A percentile compares a stretch with the other conserved stretches of the same genome.
These are phyloP conservation scores for Wallacemonas sp. DNA, from an alignment of 208 protist genomes.

Conservation along the genomic window DNA sequence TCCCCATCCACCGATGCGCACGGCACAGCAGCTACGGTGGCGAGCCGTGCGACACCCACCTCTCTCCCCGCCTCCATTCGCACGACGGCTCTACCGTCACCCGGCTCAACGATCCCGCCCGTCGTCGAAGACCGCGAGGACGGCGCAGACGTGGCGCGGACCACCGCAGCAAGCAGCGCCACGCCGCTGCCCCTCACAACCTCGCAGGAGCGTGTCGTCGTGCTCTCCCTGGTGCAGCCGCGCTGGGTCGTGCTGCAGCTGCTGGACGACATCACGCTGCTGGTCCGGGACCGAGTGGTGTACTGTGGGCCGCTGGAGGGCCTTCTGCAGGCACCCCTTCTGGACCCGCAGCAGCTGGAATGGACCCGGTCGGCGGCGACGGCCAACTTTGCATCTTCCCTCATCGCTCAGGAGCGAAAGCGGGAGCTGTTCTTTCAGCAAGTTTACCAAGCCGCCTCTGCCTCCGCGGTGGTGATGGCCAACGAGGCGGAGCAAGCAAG, in stretches of 20 bases:
- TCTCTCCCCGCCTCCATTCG: no score
- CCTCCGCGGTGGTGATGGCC: background rate
- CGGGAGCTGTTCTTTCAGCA: conserved; percentile 9
- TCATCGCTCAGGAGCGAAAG: background rate
- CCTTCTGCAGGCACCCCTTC: conserved; percentile 33
- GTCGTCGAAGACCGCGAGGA: no score
- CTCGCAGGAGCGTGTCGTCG: conserved; percentile 29
- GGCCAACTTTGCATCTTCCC: background rate
- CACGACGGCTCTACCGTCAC: no score
- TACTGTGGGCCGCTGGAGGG: conserved; percentile 44
- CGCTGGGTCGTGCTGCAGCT: conserved; percentile 62
- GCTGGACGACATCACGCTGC: conserved; percentile 62
- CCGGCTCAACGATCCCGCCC: no score
- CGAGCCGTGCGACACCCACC: no score
- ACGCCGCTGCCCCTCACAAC: conserved; percentile 8
- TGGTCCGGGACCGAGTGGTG: conserved; percentile 42
- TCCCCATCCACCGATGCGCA: conserved; percentile 9
- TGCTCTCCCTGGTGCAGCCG: conserved; percentile 57
- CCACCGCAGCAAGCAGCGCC: conserved; percentile 10
- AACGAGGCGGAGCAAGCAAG: no score
- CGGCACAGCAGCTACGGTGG: conserved; percentile 4
- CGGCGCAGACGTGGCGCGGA: background rate
- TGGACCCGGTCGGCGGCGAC: background rate
- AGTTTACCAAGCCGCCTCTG: conserved; percentile 1
- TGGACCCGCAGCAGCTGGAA: background rate